Evolutionary conservation across 352 stramenopile genomes (phyloP), one percentile per base, ranked within the genome.

Genomic region (Globisporangium irregulare): DNA sequence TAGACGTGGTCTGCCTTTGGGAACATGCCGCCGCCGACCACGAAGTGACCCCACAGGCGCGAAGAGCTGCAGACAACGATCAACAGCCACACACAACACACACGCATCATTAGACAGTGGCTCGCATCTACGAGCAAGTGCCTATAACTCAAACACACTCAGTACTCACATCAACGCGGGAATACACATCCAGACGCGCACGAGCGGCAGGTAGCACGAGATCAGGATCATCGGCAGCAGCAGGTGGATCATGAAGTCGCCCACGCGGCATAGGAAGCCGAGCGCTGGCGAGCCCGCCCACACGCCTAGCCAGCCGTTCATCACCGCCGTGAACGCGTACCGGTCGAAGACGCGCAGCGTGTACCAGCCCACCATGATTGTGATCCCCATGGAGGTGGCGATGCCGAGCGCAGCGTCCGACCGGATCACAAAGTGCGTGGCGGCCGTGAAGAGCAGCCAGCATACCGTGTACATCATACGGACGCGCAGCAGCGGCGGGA

Each of bases 341-440:
- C 87, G 83, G 66, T 94, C 87, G 66, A 92, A 92, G 15, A 91
- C 68, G n/a, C 87, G 85, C 53, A 94, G 74, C 34, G 83, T 86
- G 75, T 93, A 93, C 87, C 87, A 94, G 14, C 85, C 84, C 59
- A 92, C 84, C 87, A 94, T 94, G 70, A 94, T 87, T 38, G 87
- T 93, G 73, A 89, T 87, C 38, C 87, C 84, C 77, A 91, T 91
- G 48, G 87, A 89, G 20, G 87, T 92, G 34, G 86, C 80, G 34
- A 94, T 85, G 62, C 84, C 87, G 18, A 90, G 77, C 48, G 81
- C 81, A 4, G 83, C 80, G 38, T 88, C 71, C 12, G 84, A 91
- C 38, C 54, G 32, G 36, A 75, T 73, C 27, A 87, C 54, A 59
- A 84, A 15, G 65, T 91, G 76, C 56, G 80, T 80, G 29, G 86